phyloP scores from a whole-genome alignment of 2,329 filamentous ascomycete species.

The Xylariaceae sp. region DNA sequence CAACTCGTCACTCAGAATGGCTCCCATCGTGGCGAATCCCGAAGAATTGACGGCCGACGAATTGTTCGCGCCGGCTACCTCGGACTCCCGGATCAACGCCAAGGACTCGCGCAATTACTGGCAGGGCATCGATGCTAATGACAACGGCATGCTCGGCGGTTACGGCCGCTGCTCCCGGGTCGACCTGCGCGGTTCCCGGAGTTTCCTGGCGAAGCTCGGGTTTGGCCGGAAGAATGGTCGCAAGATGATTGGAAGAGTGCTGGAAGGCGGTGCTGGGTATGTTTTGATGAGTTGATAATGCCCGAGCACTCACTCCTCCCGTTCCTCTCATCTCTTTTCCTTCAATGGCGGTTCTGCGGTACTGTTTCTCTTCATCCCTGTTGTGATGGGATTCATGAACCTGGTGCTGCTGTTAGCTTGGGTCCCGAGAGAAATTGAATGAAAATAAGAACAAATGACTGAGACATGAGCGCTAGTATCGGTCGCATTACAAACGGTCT shows the following conservation, averaged over 20 bases:
- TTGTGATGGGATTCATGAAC: background rate
- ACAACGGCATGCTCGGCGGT: slow-evolving; percentile 77
- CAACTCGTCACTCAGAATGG: too few species aligned
- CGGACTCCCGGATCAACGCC: slow-evolving; percentile 25
- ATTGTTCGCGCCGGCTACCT: background rate
- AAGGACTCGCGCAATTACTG: slow-evolving; percentile 42
- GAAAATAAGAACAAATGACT: slow-evolving; percentile 2
- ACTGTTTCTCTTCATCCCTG: background rate
- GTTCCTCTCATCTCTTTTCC: background rate
- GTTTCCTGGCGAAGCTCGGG: slow-evolving; percentile 65
- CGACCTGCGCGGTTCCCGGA: slow-evolving; percentile 65
- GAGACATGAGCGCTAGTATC: slow-evolving; percentile 48
- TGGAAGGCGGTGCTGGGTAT: slow-evolving; percentile 41
- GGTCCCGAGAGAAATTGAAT: background rate
- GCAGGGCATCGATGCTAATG: slow-evolving; percentile 40
- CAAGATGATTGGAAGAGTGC: slow-evolving; percentile 26
- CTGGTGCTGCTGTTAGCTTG: background rate
- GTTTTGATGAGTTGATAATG: slow-evolving; percentile 18
- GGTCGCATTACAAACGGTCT: slow-evolving; percentile 77
- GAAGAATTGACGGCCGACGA: background rate
- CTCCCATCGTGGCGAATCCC: too few species aligned
- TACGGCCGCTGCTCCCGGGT: slow-evolving; percentile 58
- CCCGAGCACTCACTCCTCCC: background rate
- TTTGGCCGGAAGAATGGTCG: slow-evolving; percentile 35
- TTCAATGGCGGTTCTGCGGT: background rate